Evolutionary conservation across 2,329 filamentous ascomycete genomes (phyloP), one percentile per base, ranked within the genome.

Genomic region (Apiospora koreana): DNA sequence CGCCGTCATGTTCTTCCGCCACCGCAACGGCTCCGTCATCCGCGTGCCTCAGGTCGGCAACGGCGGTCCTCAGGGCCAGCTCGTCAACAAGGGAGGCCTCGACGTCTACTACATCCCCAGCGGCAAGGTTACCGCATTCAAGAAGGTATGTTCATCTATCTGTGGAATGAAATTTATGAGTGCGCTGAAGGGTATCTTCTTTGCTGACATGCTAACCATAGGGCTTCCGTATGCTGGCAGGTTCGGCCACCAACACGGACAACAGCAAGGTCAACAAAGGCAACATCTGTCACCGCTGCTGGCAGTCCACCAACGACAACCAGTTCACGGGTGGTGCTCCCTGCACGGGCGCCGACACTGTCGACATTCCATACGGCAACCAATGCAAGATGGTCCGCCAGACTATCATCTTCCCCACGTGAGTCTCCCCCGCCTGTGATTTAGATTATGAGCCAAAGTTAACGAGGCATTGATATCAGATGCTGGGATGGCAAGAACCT

Each of bases 381-480:
- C 79, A 74, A 69, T 86, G 84, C 81, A 85, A 86, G 80, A 85
- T 86, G 81, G 86, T 86, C 80, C 83, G 85, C 72, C 84, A 86
- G 76, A 86, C 84, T 75, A 83, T 86, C 77, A 85, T 86, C 77
- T 86, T 86, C 79, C 82, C 82, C 7, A 78, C 80, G 80, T 81
- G 78, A 75, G 77, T 75, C 65, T 65, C 14, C 18, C 31, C 16
- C 18, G 41, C 35, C 50, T 58, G 28, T n/a, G 28, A 23, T 12
- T 2, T 21, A 3, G 4, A 25, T 9, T 21, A 1, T 62, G 14
- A 31, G 43, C 6, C 1, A 9, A 14, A 4, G n/a, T n/a, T 48
- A 9, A 62, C 54, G 2, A 12, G 21, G 0, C 14, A 1, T 21
- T 4, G 1, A 10, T 25, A 65, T 14, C 18, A 84, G 83, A 38